A percentile compares a stretch with the other conserved stretches of the same genome.
phyloP scores from a whole-genome alignment of 345 rosid species.

The Bretschneidera sinensis region DNA sequence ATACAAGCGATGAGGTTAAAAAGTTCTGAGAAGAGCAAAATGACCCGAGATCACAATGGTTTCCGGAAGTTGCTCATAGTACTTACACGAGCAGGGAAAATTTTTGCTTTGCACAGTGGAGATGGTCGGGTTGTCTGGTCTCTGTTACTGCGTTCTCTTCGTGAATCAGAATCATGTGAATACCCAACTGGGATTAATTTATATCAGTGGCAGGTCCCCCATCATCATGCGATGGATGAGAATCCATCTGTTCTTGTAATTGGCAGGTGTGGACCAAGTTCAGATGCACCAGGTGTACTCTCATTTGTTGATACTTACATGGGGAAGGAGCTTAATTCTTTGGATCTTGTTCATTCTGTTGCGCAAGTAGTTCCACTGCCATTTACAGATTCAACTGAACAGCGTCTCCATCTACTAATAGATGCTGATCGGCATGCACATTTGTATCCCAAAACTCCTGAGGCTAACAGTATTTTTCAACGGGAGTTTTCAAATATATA shows the following conservation, averaged over 20 bases:
- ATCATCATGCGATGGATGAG: conserved; percentile 93
- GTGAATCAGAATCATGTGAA: conserved; percentile 54
- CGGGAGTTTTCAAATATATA: conserved; percentile 68
- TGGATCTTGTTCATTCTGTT: conserved; percentile 60
- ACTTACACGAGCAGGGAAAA: conserved; percentile 78
- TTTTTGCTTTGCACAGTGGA: conserved; percentile 93
- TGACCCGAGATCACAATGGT: conserved; percentile 98
- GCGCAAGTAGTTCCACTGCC: conserved; percentile 83
- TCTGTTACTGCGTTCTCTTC: conserved; percentile 53
- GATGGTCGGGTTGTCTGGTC: conserved; percentile 97
- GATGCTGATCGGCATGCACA: conserved; percentile 59
- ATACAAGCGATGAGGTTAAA: conserved; percentile 82
- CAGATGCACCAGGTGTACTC: conserved; percentile 63
- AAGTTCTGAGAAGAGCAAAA: conserved; percentile 87
- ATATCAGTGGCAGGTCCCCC: conserved; percentile 95
- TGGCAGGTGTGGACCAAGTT: conserved; percentile 63
- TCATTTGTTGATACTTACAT: conserved; percentile 85
- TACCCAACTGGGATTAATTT: conserved; percentile 55
- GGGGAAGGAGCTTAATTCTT: conserved; percentile 63
- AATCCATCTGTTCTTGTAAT: conserved; percentile 90
- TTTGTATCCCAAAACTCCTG: conserved; percentile 79
- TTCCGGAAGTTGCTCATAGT: conserved; percentile 86
- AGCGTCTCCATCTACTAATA: conserved; percentile 76
- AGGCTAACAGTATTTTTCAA: conserved; percentile 61
- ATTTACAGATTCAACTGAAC: conserved; percentile 84